phyloP scores from a whole-genome alignment of 371 early-diverging fungal species.

The Mucor plumbeus region DNA sequence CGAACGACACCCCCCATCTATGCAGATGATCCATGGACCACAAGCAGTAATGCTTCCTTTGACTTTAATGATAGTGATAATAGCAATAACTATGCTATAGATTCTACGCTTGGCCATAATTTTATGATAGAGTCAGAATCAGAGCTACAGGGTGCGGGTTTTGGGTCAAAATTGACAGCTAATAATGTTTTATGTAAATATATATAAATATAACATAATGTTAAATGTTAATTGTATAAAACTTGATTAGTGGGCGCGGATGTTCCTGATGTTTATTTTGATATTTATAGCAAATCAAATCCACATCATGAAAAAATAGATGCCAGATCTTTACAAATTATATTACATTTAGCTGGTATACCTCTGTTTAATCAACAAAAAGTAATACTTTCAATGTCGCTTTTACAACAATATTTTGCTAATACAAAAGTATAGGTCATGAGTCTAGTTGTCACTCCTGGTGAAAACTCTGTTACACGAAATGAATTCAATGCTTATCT shows the following conservation, averaged over 20 bases:
- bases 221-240: neutral
- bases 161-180: slow-evolving; percentile 7
- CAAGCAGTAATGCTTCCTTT: slow-evolving; percentile 5
- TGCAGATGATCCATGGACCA: slow-evolving; percentile 30
- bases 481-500: slow-evolving; percentile 74
- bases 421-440: slow-evolving; percentile 12
- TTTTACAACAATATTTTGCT: neutral
- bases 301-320: slow-evolving; percentile 15
- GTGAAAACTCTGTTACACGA: slow-evolving; percentile 59
- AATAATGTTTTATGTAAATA: slow-evolving; percentile 20
- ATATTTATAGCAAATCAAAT: slow-evolving; percentile 16
- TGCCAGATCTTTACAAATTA: neutral
- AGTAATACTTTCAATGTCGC: neutral
- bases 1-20: slow-evolving; percentile 15
- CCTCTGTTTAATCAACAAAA: slow-evolving; percentile 10
- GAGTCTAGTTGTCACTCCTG: slow-evolving; percentile 42
- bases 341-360: slow-evolving; percentile 13
- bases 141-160: neutral
- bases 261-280: slow-evolving; percentile 21
- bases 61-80: neutral
- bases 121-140: neutral
- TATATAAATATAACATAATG: neutral
- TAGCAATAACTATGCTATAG: neutral
- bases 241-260: slow-evolving; percentile 17
- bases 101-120: neutral